Conservation (phyloP, 345 rosid species). For the Gossypium stocksii region DNA sequence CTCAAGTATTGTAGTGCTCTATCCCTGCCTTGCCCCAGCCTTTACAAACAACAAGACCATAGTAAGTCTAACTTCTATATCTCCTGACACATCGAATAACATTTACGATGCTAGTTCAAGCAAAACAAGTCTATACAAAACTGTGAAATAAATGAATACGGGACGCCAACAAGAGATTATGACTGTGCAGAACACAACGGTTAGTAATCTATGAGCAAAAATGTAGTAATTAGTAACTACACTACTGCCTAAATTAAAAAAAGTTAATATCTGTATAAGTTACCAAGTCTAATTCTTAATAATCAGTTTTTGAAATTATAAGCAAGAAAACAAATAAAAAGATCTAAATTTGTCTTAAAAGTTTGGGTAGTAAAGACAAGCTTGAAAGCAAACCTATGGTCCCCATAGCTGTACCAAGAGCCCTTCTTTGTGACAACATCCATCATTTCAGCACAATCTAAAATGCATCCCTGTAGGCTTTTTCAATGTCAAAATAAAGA, state of each 20-base stretch:
- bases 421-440: conserved; percentile 81
- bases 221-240: not conserved
- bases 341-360: not conserved
- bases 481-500: conserved; percentile 18
- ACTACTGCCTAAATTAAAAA: not conserved
- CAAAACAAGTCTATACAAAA: not conserved
- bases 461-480: conserved; percentile 68
- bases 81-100: not conserved
- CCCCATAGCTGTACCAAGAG: conserved; percentile 95
- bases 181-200: not conserved
- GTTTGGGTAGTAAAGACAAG: conserved; percentile 5
- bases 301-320: not conserved
- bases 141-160: not conserved
- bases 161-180: not conserved
- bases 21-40: conserved; percentile 96
- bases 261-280: not conserved
- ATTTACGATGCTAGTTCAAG: not conserved
- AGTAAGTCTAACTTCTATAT: conserved; percentile 2
- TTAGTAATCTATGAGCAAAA: not conserved
- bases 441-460: conserved; percentile 88
- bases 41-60: conserved; percentile 18
- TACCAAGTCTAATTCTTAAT: not conserved
- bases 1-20: conserved; percentile 76
- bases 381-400: conserved; percentile 51
- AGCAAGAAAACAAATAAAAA: not conserved